These are phyloP conservation scores for Aspergillus tubingensis DNA, from an alignment of 2,329 filamentous ascomycete genomes.

Conservation along the genomic window DNA sequence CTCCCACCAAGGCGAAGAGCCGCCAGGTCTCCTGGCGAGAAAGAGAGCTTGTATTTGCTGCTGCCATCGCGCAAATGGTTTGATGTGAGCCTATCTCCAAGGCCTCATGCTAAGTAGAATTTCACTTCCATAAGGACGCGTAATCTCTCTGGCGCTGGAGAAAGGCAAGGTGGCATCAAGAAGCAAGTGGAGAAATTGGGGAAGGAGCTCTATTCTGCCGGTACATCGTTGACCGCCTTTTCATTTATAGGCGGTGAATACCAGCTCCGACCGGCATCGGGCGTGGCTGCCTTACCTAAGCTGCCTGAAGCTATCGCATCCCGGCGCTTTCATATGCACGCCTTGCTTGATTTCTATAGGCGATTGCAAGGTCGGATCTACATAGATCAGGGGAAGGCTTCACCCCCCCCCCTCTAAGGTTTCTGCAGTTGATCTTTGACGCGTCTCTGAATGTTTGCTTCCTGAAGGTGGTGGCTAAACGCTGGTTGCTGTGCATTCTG, in stretches of 20 bases:
- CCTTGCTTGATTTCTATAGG: conserved; percentile 12
- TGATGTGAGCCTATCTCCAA: conserved; percentile 10
- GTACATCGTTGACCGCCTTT: conserved; percentile 26
- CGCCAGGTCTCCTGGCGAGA: conserved; percentile 58
- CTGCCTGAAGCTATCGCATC: background rate
- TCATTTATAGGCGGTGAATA: conserved; percentile 18
- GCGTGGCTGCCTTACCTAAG: background rate
- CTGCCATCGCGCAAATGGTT: conserved; percentile 33
- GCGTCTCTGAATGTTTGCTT: conserved; percentile 12
- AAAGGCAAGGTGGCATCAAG: conserved; percentile 34
- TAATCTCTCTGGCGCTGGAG: background rate
- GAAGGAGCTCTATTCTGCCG: conserved; percentile 28
- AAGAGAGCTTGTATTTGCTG: conserved; percentile 38
- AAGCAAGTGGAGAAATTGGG: conserved; percentile 5
- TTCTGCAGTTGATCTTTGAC: background rate
- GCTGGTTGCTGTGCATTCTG: conserved; percentile 7
- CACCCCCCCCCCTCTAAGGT: background rate
- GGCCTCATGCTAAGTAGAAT: background rate
- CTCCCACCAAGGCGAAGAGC: conserved; percentile 65
- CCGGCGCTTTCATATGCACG: conserved; percentile 17
- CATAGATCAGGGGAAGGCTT: conserved; percentile 1
- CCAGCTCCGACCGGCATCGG: background rate
- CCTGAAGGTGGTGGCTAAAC: conserved; percentile 8
- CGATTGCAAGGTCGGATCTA: conserved; percentile 1
- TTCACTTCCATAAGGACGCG: background rate